Conservation (phyloP, 1,139 yeast genomes). For the Kurtzmaniella quercitrusa region DNA sequence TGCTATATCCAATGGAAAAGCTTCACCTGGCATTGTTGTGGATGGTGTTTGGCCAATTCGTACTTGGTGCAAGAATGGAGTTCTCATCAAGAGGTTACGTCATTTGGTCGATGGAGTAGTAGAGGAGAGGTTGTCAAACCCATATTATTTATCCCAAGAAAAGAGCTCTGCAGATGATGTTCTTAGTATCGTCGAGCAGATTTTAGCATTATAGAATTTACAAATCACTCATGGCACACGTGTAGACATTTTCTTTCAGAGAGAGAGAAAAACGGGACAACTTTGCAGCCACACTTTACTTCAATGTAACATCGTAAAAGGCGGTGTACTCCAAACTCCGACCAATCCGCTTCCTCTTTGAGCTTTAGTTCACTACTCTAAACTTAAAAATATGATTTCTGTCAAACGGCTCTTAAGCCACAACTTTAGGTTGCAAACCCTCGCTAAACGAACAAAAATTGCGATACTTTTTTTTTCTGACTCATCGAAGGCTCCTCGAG, state of each 20-base stretch:
- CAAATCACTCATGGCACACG: not conserved
- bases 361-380: too few species aligned
- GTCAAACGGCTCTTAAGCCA: not conserved
- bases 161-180: slow-evolving; percentile 2
- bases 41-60: slow-evolving; percentile 80
- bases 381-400: too few species aligned
- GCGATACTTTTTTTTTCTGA: not conserved
- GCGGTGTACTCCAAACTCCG: too few species aligned
- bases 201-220: slow-evolving; percentile 5
- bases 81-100: slow-evolving; percentile 68
- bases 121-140: slow-evolving; percentile 43
- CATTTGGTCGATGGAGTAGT: slow-evolving; percentile 62
- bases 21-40: slow-evolving; percentile 62
- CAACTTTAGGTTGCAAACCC: not conserved
- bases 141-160: slow-evolving; percentile 11
- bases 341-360: too few species aligned
- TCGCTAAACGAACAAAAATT: not conserved
- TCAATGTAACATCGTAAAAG: too few species aligned
- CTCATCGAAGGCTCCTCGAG: not conserved
- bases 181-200: slow-evolving; percentile 4
- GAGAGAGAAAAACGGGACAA: too few species aligned
- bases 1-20: slow-evolving; percentile 27
- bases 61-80: slow-evolving; percentile 94
- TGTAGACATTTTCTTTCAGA: not conserved
- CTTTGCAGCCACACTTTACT: too few species aligned